Evolutionary conservation across 2,329 filamentous ascomycete genomes (phyloP), one percentile per base, ranked within the genome.

Genomic region (Periconia sp.): DNA sequence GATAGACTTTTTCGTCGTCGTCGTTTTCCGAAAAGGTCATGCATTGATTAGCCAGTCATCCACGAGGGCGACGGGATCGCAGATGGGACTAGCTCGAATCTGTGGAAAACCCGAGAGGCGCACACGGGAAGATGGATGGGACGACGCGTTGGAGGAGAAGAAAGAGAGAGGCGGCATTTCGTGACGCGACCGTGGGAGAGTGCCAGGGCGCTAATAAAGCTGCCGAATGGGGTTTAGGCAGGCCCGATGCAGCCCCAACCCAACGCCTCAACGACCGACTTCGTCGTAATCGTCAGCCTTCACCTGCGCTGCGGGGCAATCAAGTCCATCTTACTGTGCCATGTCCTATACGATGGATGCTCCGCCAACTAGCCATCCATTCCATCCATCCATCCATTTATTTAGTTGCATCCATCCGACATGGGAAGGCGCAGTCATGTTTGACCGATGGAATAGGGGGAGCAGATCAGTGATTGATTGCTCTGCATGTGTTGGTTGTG

Each of bases 101-200:
- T 8, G 45, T 45, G 54, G 49, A 57, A 55, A 49, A 54, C 67
- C 50, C 63, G 65, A 68, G 54, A 60, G 61, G 56, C 51, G 57
- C 49, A 41, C 57, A 53, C 56, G 23, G 23, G 3, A 27, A 8
- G 23, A 27, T 27, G 23, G 23, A 27, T 27, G 23, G 23, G 23
- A 5, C 5, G 23, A 27, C 8, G 23, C n/a, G 23, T 5, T 27
- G 23, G 23, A 27, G 23, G 23, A 27, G 23, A 3, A 27, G 23
- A 3, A 27, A 27, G 23, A 27, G 23, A 63, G 62, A 64, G 66
- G 63, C 65, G 62, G 59, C 67, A 69, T 61, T 68, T 71, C 59
- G 65, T 61, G 63, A 53, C 59, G 55, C 52, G 57, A 46, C 59
- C 57, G 55, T 62, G 62, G 53, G 44, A 53, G 46, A 59, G 33